These are phyloP conservation scores for Cardamine chenopodiifolia DNA, from an alignment of 345 rosid genomes.

Conservation along the genomic window DNA sequence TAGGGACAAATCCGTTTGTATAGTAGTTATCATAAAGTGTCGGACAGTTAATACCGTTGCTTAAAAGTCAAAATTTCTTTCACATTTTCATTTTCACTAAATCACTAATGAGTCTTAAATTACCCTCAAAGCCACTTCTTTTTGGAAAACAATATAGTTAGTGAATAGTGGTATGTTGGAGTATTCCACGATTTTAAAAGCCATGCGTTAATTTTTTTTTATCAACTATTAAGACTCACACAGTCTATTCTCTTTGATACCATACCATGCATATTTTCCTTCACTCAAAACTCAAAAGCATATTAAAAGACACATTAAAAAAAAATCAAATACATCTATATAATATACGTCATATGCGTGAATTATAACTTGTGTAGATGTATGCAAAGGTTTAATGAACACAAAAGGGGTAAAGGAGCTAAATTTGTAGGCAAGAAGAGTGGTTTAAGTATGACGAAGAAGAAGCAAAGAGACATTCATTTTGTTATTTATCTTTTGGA, in stretches of 20 bases:
- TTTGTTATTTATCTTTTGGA: conserved; percentile 26
- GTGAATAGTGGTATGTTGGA: neutral
- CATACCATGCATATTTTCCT: neutral
- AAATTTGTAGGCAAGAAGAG: conserved; percentile 37
- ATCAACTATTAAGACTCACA: neutral
- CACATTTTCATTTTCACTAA: conserved; percentile 36
- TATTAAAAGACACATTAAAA: neutral
- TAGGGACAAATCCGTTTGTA: conserved; percentile 41
- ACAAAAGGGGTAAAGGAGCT: conserved; percentile 3
- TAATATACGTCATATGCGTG: neutral
- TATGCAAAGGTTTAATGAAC: neutral
- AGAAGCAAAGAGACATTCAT: conserved; percentile 28
- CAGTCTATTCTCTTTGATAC: neutral
- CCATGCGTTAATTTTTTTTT: neutral
- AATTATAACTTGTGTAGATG: neutral
- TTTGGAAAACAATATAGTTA: neutral
- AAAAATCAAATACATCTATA: neutral
- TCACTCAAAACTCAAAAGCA: neutral
- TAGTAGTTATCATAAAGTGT: conserved; percentile 36
- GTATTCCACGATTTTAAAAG: neutral
- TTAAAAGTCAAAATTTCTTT: conserved; percentile 36
- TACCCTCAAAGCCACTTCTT: neutral
- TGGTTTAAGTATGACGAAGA: conserved; percentile 33
- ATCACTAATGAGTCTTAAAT: conserved; percentile 8
- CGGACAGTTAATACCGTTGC: conserved; percentile 47